Base-by-base conservation (phyloP, 23 red algal species). In the Gracilariopsis chorda region DNA sequence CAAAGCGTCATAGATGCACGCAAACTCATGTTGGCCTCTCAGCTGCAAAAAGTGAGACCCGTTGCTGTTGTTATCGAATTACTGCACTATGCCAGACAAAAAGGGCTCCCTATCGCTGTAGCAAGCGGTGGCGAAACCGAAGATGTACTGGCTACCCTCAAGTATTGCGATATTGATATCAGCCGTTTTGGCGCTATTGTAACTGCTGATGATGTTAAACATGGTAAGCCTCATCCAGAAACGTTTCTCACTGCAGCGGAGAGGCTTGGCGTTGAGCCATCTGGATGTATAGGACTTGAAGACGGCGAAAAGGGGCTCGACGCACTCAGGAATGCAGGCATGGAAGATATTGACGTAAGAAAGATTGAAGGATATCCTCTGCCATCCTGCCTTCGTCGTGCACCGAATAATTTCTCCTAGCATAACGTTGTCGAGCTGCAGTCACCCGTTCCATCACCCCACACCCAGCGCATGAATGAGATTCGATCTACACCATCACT, bases 151-250 rank as follows among this genome's bases (percentile, higher is more conserved):
- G 51, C 62, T 7, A 52, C 58, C 19, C 36, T 94, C 16, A 46
- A 21, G 13, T 62, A 59, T 28, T 30, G 30, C 42, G 91, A 78
- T 45, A 87, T 94, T 58, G 75, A 47, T 39, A 24, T 73, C 23
- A 12, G 19, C 7, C 37, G 35, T 17, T 94, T 94, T 27, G 82
- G 69, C 43, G 91, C 81, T 32, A 45, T 86, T 20, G 91, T 94
- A 0, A 86, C 79, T 16, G 41, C 62, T 4, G 91, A 94, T 36
- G 91, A 94, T 40, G 91, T 94, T 11, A 52, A 12, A 1, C 48
- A 68, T 11, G 91, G 91, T 2, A 94, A 94, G 37, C 91, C 91
- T 5, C 60, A 85, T 39, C 91, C 91, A 7, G 91, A 94, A 41
- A 85, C 53, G n/a, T 94, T 94, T 68, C 69, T 79, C 3, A 21